Evolutionary conservation across 2,329 filamentous ascomycete species (phyloP).

Genomic region (Raffaelea albimanens): DNA sequence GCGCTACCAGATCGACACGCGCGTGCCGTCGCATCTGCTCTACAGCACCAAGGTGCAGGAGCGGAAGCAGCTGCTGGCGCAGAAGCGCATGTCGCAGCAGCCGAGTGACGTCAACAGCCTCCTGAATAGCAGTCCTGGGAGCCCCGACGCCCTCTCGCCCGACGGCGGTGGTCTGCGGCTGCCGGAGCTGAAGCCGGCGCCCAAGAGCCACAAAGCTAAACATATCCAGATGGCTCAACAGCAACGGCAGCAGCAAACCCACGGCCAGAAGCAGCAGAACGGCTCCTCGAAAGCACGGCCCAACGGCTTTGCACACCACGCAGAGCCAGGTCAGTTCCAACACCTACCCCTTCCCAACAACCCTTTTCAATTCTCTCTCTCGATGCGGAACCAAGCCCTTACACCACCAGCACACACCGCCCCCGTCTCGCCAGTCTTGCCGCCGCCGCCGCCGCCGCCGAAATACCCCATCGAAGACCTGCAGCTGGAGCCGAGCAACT

Average conservation of each 20-base stretch:
- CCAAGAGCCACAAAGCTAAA: conserved; percentile 58
- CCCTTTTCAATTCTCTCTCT: conserved; percentile 35
- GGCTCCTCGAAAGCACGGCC: conserved; percentile 19
- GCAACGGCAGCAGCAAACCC: conserved; percentile 34
- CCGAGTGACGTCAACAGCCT: conserved; percentile 32
- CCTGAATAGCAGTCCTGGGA: conserved; percentile 25
- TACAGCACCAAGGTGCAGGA: conserved; percentile 73
- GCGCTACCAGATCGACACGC: conserved; percentile 77
- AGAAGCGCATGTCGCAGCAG: conserved; percentile 45
- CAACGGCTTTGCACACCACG: conserved; percentile 13
- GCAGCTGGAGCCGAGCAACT: conserved; percentile 61
- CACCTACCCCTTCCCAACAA: conserved; percentile 34
- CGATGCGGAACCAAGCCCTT: conserved; percentile 21
- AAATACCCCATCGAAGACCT: conserved; percentile 97
- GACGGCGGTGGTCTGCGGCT: conserved; percentile 44
- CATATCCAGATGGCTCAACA: conserved; percentile 13
- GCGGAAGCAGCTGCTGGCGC: conserved; percentile 61
- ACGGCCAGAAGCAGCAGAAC: conserved; percentile 22
- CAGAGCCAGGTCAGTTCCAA: conserved; percentile 26
- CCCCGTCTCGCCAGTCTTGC: conserved; percentile 30
- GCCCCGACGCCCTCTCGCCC: conserved; percentile 22
- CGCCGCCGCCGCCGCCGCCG: conserved; percentile 62
- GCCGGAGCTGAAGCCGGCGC: conserved; percentile 64
- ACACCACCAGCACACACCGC: conserved; percentile 29
- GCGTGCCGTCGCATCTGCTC: conserved; percentile 71